Conservation (phyloP, 2,329 filamentous ascomycete genomes). For the Trichoderma simmonsii region DNA sequence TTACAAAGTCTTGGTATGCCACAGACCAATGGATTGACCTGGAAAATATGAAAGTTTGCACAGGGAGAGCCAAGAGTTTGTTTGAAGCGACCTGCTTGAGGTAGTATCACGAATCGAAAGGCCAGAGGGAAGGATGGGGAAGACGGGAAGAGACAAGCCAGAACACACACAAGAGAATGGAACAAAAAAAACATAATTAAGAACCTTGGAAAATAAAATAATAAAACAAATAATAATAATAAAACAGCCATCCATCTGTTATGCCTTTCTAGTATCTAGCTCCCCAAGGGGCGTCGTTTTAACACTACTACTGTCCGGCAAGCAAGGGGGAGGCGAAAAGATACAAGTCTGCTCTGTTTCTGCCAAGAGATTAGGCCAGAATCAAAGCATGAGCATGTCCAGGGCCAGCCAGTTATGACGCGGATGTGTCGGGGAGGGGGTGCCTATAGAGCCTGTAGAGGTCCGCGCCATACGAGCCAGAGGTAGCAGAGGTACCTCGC, state of each 20-base stretch:
- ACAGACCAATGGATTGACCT: background rate
- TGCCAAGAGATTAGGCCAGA: slow-evolving; percentile 2
- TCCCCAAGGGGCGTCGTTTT: background rate
- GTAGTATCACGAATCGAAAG: background rate
- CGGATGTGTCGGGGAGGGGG: slow-evolving; percentile 11
- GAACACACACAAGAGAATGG: background rate
- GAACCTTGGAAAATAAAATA: background rate
- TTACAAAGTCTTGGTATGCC: background rate
- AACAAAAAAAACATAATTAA: background rate
- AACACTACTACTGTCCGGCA: background rate
- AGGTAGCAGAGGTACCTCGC: slow-evolving; percentile 16
- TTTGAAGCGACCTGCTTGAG: background rate
- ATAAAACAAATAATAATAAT: background rate
- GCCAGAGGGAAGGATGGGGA: background rate
- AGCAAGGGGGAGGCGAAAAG: slow-evolving; percentile 16
- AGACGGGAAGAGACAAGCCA: background rate
- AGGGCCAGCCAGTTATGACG: slow-evolving; percentile 13
- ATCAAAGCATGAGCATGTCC: background rate
- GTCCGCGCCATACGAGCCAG: slow-evolving; percentile 5
- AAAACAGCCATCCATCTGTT: background rate
- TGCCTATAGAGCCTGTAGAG: background rate
- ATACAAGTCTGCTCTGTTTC: background rate
- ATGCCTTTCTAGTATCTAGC: background rate
- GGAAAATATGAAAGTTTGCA: background rate
- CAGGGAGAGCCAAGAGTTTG: background rate